Evolutionary conservation across 805 yeast species (phyloP).

Genomic region (Crinitomyces ghanaensis): DNA sequence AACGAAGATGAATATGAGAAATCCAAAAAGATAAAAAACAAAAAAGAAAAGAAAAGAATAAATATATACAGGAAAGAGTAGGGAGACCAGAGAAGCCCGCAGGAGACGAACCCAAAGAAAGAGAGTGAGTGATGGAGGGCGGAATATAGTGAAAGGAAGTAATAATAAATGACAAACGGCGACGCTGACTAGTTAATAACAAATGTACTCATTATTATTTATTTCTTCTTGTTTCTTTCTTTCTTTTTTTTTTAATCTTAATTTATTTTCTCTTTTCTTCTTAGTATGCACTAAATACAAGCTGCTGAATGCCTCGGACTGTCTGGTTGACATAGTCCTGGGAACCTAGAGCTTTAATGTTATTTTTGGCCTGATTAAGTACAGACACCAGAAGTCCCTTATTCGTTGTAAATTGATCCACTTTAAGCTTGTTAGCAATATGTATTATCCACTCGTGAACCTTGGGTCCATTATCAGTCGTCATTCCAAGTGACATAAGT

Average conservation of each 20-base stretch:
- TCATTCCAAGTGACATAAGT: conserved; percentile 5
- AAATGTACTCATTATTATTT: neutral
- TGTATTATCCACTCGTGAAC: conserved; percentile 3
- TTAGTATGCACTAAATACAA: conserved; percentile 2
- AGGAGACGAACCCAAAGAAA: too few species aligned
- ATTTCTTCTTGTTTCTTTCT: too few species aligned
- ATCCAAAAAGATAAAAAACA: too few species aligned
- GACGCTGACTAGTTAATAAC: neutral
- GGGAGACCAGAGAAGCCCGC: too few species aligned
- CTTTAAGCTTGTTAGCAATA: conserved; percentile 2
- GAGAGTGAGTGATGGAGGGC: too few species aligned
- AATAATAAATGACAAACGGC: neutral
- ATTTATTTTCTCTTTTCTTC: conserved; percentile 1
- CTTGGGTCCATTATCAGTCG: neutral
- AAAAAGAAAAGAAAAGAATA: conserved; percentile 1
- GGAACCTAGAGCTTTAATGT: conserved; percentile 2
- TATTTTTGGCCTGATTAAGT: conserved; percentile 8
- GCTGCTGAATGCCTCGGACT: conserved; percentile 2
- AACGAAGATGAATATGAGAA: too few species aligned
- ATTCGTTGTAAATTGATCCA: conserved; percentile 4
- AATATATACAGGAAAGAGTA: too few species aligned
- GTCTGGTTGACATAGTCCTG: too few species aligned
- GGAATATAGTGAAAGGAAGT: too few species aligned
- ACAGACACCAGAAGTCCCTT: conserved; percentile 7
- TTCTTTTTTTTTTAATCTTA: too few species aligned